A percentile compares a stretch with the other conserved stretches of the same genome.
These are phyloP conservation scores for Tillandsia leiboldiana DNA, from an alignment of 176 grass and related monocot genomes.

Conservation along the genomic window DNA sequence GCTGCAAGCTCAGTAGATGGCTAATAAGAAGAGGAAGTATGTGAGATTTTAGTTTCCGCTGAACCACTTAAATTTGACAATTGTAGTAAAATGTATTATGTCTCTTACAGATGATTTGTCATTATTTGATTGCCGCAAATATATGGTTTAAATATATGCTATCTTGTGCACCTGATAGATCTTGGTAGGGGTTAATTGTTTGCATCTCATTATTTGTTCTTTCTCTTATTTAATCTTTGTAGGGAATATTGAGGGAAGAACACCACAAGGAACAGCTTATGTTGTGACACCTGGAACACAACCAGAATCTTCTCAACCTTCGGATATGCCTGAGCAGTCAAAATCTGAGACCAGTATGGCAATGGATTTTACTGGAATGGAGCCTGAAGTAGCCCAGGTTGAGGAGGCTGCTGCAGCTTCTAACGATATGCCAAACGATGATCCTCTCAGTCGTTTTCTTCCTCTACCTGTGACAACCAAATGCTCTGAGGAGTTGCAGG, in stretches of 20 bases:
- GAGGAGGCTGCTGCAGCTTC: conserved; percentile 50
- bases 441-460: conserved; percentile 54
- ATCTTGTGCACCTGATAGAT: conserved; percentile 1
- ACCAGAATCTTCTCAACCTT: conserved; percentile 36
- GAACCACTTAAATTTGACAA: too few relatives aligned
- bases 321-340: conserved; percentile 37
- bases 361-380: conserved; percentile 32
- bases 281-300: conserved; percentile 36
- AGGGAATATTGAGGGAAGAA: conserved; percentile 51
- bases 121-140: neutral
- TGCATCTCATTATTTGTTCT: conserved; percentile 4
- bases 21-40: too few relatives aligned
- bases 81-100: too few relatives aligned
- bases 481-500: conserved; percentile 67
- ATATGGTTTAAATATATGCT: neutral
- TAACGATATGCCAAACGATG: conserved; percentile 36
- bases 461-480: conserved; percentile 42
- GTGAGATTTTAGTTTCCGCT: too few relatives aligned
- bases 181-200: neutral
- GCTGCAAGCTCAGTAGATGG: neutral
- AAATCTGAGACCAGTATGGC: conserved; percentile 30
- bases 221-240: neutral
- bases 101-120: neutral
- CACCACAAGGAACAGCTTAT: conserved; percentile 36
- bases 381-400: conserved; percentile 37